Percentiles rank a stretch among this genome's conserved stretches.
Evolutionary conservation across 2,329 filamentous ascomycete species (phyloP).

Genomic region (Pyrenochaeta sp.): DNA sequence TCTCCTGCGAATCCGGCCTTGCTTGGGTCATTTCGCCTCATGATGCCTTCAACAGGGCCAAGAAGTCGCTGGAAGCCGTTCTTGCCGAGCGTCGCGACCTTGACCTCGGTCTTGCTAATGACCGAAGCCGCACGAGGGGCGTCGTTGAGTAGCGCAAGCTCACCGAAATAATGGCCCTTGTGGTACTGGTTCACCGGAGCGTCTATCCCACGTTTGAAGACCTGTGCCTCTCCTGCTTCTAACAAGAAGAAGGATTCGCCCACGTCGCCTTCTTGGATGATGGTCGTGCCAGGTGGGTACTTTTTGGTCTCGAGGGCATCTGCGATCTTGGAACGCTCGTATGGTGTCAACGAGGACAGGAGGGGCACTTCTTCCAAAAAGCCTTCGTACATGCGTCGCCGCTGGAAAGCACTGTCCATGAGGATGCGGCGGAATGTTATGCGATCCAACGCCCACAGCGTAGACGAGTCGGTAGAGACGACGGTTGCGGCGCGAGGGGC

Average conservation of each 20-base stretch:
- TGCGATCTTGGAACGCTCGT: conserved; percentile 96
- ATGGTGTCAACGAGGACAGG: conserved; percentile 81
- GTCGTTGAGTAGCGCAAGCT: conserved; percentile 91
- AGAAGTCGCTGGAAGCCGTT: conserved; percentile 93
- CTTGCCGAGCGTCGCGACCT: conserved; percentile 90
- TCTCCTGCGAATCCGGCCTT: conserved; percentile 45
- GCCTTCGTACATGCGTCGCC: conserved; percentile 94
- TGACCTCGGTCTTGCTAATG: conserved; percentile 83
- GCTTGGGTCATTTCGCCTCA: conserved; percentile 76
- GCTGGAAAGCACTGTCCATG: conserved; percentile 97
- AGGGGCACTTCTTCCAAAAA: conserved; percentile 95
- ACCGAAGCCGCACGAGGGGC: conserved; percentile 91
- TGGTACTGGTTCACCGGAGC: conserved; percentile 79
- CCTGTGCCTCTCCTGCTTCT: conserved; percentile 85
- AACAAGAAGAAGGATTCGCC: conserved; percentile 92
- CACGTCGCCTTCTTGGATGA: conserved; percentile 90
- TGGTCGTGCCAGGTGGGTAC: conserved; percentile 77
- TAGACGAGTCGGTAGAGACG: conserved; percentile 80
- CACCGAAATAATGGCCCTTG: conserved; percentile 97
- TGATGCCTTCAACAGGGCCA: conserved; percentile 91
- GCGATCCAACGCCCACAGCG: conserved; percentile 92
- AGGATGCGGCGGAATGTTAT: conserved; percentile 96
- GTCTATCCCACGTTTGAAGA: conserved; percentile 77
- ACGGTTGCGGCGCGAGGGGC: conserved; percentile 95
- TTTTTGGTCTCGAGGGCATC: conserved; percentile 94